Conservation (phyloP, 2,329 filamentous ascomycete species). For the Cladophialophora exuberans region DNA sequence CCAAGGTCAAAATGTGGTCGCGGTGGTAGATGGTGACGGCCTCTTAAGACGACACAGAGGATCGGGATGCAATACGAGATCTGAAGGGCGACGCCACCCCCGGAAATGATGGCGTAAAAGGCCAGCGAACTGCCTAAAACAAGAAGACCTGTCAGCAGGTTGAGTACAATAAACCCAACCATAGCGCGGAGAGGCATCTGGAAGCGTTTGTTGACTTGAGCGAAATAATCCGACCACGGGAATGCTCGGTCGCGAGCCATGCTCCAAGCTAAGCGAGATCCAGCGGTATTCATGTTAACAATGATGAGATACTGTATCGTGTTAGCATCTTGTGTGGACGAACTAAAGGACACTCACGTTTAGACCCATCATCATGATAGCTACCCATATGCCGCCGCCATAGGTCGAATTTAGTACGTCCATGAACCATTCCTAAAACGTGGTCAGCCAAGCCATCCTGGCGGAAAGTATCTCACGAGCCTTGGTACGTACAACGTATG, state of each 20-base stretch:
- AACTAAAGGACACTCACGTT: constrained; percentile 14
- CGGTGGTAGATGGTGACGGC: constrained; percentile 26
- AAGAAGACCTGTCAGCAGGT: constrained; percentile 23
- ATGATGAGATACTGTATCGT: constrained; percentile 25
- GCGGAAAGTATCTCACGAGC: neutral
- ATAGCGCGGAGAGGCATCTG: constrained; percentile 56
- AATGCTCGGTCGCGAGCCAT: constrained; percentile 63
- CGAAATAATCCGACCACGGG: constrained; percentile 58
- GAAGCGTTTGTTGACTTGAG: constrained; percentile 55
- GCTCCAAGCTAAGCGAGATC: constrained; percentile 27
- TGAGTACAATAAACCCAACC: constrained; percentile 26
- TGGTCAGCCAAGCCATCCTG: constrained; percentile 38
- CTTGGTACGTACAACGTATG: constrained; percentile 22
- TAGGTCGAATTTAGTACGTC: constrained; percentile 45
- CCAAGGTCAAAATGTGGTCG: constrained; percentile 29
- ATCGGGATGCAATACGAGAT: constrained; percentile 28
- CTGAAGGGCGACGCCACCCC: constrained; percentile 26
- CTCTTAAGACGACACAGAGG: constrained; percentile 25
- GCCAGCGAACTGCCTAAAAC: constrained; percentile 27
- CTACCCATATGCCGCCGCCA: constrained; percentile 34
- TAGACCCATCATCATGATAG: constrained; percentile 31
- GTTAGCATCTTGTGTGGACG: neutral
- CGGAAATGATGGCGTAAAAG: constrained; percentile 30
- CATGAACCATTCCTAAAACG: constrained; percentile 29
- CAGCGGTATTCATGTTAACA: constrained; percentile 30